Percentiles rank a stretch among this genome's conserved stretches.
phyloP scores from a whole-genome alignment of 352 stramenopile species.

The Pilasporangium apinafurcum region DNA sequence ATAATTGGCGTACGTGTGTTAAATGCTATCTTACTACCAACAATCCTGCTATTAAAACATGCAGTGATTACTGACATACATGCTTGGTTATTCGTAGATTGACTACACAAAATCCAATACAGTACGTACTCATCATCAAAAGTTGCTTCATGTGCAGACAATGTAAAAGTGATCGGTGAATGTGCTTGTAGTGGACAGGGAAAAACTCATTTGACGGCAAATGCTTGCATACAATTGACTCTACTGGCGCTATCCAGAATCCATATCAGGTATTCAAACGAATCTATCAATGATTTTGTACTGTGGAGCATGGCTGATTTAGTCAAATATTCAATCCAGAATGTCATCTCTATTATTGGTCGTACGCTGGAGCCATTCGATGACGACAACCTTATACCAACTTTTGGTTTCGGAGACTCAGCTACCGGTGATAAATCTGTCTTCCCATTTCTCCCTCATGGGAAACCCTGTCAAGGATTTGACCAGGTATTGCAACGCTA shows the following conservation, averaged over 20 bases:
- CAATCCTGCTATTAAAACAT: too few relatives aligned
- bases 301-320: not conserved
- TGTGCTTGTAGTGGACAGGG: conserved; percentile 48
- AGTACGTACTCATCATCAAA: conserved; percentile 11
- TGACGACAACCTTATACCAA: conserved; percentile 65
- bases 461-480: conserved; percentile 40
- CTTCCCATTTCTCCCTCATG: conserved; percentile 39
- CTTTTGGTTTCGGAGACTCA: conserved; percentile 69
- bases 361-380: conserved; percentile 60
- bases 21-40: not conserved
- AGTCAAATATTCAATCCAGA: conserved; percentile 11
- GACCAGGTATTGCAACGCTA: conserved; percentile 49
- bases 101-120: conserved; percentile 79
- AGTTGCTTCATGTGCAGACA: not conserved
- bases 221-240: conserved; percentile 73
- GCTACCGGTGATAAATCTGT: conserved; percentile 42
- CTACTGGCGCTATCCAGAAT: conserved; percentile 29
- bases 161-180: conserved; percentile 1
- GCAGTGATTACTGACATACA: not conserved
- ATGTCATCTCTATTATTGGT: conserved; percentile 64
- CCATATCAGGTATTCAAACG: conserved; percentile 43
- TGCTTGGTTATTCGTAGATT: conserved; percentile 21
- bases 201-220: conserved; percentile 49
- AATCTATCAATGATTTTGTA: not conserved
- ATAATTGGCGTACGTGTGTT: conserved; percentile 50